These are phyloP conservation scores for Eremomyces bilateralis DNA, from an alignment of 495 filamentous ascomycete species.

Conservation along the genomic window DNA sequence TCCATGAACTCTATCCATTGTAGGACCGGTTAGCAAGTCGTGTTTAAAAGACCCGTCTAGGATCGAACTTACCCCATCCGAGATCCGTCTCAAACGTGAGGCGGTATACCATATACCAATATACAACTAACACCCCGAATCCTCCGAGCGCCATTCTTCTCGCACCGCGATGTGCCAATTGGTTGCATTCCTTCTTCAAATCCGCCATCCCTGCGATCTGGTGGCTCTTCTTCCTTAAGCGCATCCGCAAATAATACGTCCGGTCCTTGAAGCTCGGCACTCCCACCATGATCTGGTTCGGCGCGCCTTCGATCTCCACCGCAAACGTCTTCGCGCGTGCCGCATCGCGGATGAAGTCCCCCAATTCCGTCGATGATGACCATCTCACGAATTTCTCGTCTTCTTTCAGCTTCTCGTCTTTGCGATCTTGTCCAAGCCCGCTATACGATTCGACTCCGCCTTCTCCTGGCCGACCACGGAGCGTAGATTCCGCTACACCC, in stretches of 20 bases:
- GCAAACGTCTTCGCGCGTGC: constrained; percentile 66
- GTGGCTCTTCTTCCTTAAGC: constrained; percentile 47
- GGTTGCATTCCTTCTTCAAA: constrained; percentile 69
- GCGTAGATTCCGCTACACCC: constrained; percentile 3
- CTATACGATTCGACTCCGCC: constrained; percentile 38
- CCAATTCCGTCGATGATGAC: constrained; percentile 74
- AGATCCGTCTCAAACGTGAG: constrained; percentile 57
- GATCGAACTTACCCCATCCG: too few relatives aligned
- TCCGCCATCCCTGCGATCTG: constrained; percentile 42
- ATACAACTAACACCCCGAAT: constrained; percentile 43
- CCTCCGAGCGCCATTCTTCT: constrained; percentile 64
- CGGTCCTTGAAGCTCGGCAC: constrained; percentile 79
- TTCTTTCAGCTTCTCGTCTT: constrained; percentile 11
- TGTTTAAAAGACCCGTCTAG: too few relatives aligned
- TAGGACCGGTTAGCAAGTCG: too few relatives aligned
- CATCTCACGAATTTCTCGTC: constrained; percentile 57
- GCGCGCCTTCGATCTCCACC: constrained; percentile 55
- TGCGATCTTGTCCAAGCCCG: constrained; percentile 31
- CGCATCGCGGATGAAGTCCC: constrained; percentile 87
- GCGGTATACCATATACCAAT: constrained; percentile 65
- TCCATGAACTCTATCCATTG: constrained; percentile 87
- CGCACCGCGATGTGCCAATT: constrained; percentile 48
- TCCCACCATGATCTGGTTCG: constrained; percentile 45
- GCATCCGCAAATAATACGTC: constrained; percentile 62
- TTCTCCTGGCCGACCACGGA: constrained; percentile 23